Conservation (phyloP, 257 asterid genomes). For the Solanum pimpinellifolium region DNA sequence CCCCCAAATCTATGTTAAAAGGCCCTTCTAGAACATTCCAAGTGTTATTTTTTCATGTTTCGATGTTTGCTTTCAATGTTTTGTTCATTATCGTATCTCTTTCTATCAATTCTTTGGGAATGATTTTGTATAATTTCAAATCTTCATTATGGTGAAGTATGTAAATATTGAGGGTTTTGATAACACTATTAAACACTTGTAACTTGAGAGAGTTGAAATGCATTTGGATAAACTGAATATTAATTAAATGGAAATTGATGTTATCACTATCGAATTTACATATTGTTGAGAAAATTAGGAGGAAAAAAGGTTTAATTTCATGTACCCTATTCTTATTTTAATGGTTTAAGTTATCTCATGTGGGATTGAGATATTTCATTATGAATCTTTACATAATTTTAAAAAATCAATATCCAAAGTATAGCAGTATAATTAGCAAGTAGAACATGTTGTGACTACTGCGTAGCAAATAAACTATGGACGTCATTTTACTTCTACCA, state of each 20-base stretch:
- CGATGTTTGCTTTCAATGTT: not conserved
- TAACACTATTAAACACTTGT: not conserved
- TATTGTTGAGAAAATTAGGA: not conserved
- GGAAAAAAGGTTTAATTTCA: not conserved
- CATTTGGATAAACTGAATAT: not conserved
- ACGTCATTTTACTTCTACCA: not conserved
- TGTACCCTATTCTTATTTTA: not conserved
- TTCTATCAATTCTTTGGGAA: not conserved
- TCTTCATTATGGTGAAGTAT: not conserved
- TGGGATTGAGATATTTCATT: not conserved
- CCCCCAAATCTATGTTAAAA: not conserved
- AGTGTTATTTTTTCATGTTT: not conserved
- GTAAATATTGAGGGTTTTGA: not conserved
- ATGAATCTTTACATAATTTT: not conserved
- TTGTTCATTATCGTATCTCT: not conserved
- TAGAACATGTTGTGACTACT: not conserved
- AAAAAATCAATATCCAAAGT: not conserved
- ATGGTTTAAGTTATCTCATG: not conserved
- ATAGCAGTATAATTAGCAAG: not conserved
- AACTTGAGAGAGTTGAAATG: not conserved
- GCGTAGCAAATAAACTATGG: not conserved
- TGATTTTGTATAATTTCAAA: too few relatives aligned
- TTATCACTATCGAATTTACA: not conserved
- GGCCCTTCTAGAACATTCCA: slow-evolving; percentile 11
- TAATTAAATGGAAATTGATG: not conserved